Conservation (phyloP, 345 rosid species). For the Barbarea vulgaris region DNA sequence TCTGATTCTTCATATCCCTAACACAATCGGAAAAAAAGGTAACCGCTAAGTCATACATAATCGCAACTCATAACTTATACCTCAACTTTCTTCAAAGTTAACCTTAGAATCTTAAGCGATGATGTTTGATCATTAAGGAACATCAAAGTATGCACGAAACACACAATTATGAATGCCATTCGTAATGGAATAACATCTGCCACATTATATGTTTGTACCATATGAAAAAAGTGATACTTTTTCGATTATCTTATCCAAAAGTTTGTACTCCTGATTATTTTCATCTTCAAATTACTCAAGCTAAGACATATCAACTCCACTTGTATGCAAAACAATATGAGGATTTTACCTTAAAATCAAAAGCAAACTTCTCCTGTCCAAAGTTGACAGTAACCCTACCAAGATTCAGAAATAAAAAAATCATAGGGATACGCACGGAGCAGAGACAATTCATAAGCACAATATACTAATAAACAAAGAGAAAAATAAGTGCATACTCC, state of each 20-base stretch:
- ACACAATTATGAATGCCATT: not conserved
- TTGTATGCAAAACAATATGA: not conserved
- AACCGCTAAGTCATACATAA: constrained; percentile 5
- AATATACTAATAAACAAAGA: not conserved
- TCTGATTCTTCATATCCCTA: constrained; percentile 83
- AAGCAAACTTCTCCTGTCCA: constrained; percentile 76
- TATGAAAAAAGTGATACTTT: not conserved
- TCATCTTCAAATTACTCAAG: not conserved
- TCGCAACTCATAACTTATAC: not conserved
- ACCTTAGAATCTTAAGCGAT: not conserved
- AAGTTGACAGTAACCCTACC: constrained; percentile 90
- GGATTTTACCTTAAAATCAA: constrained; percentile 73
- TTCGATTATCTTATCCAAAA: not conserved
- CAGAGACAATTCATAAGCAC: not conserved
- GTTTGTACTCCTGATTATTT: not conserved
- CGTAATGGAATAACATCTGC: not conserved
- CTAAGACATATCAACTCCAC: not conserved
- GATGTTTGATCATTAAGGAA: not conserved
- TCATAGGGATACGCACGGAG: not conserved
- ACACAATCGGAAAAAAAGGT: not conserved
- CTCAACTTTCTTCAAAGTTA: not conserved
- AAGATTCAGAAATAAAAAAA: constrained; percentile 33
- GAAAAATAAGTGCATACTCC: constrained; percentile 58
- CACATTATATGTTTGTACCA: not conserved
- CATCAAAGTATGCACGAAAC: not conserved